phyloP scores from a whole-genome alignment of 495 filamentous ascomycete species.

The Astrocystis sublimbata region DNA sequence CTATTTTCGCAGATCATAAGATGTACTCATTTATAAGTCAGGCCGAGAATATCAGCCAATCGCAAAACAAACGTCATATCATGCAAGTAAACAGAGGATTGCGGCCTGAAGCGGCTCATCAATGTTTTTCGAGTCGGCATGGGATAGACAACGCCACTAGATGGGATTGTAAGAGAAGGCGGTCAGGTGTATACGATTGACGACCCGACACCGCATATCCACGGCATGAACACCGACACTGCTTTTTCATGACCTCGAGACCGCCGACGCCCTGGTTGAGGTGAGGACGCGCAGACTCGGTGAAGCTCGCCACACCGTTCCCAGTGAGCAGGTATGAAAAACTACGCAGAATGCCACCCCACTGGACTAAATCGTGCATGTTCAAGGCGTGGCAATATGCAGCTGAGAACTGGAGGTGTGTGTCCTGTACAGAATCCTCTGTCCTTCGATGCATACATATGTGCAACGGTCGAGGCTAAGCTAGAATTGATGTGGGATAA shows the following conservation, averaged over 20 bases:
- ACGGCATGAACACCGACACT: conserved; percentile 2
- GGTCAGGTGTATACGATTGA: conserved; percentile 12
- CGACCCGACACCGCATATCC: conserved; percentile 9
- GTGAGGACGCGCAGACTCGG: conserved; percentile 17
- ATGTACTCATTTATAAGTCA: background rate
- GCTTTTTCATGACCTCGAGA: background rate
- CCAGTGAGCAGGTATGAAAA: too few species aligned
- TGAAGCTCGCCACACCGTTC: conserved; percentile 18
- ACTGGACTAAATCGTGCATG: too few species aligned
- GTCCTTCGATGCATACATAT: conserved; percentile 1
- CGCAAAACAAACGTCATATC: background rate
- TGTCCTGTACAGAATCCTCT: too few species aligned
- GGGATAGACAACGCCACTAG: background rate
- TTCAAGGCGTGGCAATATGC: too few species aligned
- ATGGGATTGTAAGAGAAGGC: conserved; percentile 3
- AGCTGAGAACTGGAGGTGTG: background rate
- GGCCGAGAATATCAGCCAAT: conserved; percentile 7
- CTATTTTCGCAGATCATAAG: background rate
- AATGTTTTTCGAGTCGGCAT: background rate
- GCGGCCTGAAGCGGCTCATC: conserved; percentile 4
- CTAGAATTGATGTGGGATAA: background rate
- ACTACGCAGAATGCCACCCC: conserved; percentile 17
- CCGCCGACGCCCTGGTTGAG: background rate
- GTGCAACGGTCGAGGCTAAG: conserved; percentile 4
- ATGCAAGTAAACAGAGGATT: conserved; percentile 2